phyloP scores from a whole-genome alignment of 163 green algal species.

The Botryococcus braunii region DNA sequence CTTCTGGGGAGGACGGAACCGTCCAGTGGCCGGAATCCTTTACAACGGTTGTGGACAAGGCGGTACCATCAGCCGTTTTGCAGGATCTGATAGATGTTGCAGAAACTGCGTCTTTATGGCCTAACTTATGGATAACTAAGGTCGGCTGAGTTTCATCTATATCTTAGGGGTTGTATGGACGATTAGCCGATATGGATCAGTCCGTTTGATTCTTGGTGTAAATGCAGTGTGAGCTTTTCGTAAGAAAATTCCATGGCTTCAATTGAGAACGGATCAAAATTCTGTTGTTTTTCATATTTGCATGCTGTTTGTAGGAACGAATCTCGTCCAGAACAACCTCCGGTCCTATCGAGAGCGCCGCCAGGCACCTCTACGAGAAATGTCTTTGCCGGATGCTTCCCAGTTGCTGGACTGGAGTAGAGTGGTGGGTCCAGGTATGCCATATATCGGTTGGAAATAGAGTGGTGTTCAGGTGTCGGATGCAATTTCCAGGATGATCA shows the following conservation, averaged over 20 bases:
- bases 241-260: too few relatives aligned
- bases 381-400: background rate
- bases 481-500: background rate
- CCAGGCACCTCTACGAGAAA: background rate
- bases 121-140: slow-evolving; percentile 1
- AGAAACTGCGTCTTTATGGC: background rate
- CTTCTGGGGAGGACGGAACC: too few relatives aligned
- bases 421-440: slow-evolving; percentile 42
- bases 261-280: too few relatives aligned
- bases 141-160: too few relatives aligned
- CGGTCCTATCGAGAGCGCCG: background rate
- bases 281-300: too few relatives aligned
- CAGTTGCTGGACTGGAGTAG: slow-evolving; percentile 22
- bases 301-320: background rate
- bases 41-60: background rate
- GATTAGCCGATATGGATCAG: too few relatives aligned
- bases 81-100: background rate
- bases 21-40: background rate
- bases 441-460: background rate
- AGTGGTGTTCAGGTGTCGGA: background rate
- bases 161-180: too few relatives aligned
- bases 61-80: background rate
- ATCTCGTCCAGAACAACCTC: background rate
- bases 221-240: background rate
- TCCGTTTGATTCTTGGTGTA: background rate